A percentile compares a stretch with the other conserved stretches of the same genome.
Evolutionary conservation across 2,329 filamentous ascomycete genomes (phyloP).

Genomic region (Xylariaceae sp.): DNA sequence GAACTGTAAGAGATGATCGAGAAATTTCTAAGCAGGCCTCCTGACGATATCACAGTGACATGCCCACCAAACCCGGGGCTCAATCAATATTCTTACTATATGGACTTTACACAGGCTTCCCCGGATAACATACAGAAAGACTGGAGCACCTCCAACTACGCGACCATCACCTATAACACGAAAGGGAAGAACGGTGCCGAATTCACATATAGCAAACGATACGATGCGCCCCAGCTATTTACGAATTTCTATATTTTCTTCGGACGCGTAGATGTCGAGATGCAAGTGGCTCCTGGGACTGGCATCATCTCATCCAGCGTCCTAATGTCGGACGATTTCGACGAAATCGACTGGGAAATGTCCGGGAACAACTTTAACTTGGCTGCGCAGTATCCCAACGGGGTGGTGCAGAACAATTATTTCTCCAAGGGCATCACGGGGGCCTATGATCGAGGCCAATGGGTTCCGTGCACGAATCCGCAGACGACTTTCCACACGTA

Average conservation of each 20-base stretch:
- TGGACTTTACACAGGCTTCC: constrained; percentile 30
- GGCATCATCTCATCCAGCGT: constrained; percentile 32
- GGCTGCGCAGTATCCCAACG: constrained; percentile 22
- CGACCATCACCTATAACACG: constrained; percentile 28
- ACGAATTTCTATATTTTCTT: constrained; percentile 32
- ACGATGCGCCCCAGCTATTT: constrained; percentile 30
- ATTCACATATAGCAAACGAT: constrained; percentile 27
- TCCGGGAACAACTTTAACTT: constrained; percentile 33
- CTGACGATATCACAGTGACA: constrained; percentile 5
- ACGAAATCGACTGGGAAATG: constrained; percentile 36
- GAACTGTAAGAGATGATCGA: constrained; percentile 6
- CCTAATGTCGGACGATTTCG: constrained; percentile 30
- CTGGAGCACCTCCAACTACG: constrained; percentile 31
- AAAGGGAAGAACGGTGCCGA: constrained; percentile 29
- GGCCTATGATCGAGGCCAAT: constrained; percentile 21
- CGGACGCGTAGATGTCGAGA: constrained; percentile 30
- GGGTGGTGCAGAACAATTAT: constrained; percentile 28
- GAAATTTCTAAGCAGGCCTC: neutral
- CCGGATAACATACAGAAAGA: constrained; percentile 3
- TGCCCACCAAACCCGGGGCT: constrained; percentile 30
- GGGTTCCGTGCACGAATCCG: constrained; percentile 19
- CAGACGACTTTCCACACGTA: constrained; percentile 32
- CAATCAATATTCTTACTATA: constrained; percentile 25
- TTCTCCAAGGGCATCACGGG: constrained; percentile 28
- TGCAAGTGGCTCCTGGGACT: constrained; percentile 30